Conservation (phyloP, 805 yeast genomes). For the Blastobotrys attinorum region DNA sequence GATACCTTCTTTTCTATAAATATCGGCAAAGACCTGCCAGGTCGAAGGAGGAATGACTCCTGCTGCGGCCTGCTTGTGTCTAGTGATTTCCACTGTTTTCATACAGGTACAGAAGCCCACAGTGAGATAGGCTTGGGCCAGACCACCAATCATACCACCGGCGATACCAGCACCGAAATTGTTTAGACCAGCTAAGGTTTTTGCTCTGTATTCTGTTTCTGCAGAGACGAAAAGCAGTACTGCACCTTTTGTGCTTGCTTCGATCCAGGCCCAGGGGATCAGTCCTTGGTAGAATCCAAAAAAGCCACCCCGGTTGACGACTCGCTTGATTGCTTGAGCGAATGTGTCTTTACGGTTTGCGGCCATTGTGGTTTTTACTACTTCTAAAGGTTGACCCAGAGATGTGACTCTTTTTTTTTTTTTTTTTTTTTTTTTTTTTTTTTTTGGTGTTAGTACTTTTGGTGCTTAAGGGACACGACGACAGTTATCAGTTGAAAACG, state of each 20-base stretch:
- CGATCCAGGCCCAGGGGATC: slow-evolving; percentile 99
- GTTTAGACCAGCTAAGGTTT: slow-evolving; percentile 45
- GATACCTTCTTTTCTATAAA: slow-evolving; percentile 79
- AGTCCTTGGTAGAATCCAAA: slow-evolving; percentile 93
- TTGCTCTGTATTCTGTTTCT: slow-evolving; percentile 79
- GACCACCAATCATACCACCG: slow-evolving; percentile 95
- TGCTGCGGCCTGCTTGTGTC: slow-evolving; percentile 62
- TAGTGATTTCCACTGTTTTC: slow-evolving; percentile 97
- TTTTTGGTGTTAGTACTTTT: too few species aligned
- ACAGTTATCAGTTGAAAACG: slow-evolving; percentile 10
- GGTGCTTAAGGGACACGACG: too few species aligned
- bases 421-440: too few species aligned
- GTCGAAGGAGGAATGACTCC: slow-evolving; percentile 71
- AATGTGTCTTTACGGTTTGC: slow-evolving; percentile 77
- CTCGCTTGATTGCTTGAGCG: slow-evolving; percentile 57
- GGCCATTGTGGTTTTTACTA: slow-evolving; percentile 95
- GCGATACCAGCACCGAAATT: slow-evolving; percentile 83
- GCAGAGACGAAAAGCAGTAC: slow-evolving; percentile 86
- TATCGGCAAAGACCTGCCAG: slow-evolving; percentile 78
- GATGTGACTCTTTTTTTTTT: slow-evolving; percentile 50
- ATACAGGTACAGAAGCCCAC: slow-evolving; percentile 98
- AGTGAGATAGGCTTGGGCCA: slow-evolving; percentile 91
- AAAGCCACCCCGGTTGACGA: slow-evolving; percentile 91
- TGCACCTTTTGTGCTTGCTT: slow-evolving; percentile 98
- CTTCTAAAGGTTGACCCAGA: slow-evolving; percentile 95